A percentile compares a stretch with the other conserved stretches of the same genome.
Conservation (phyloP, 2,329 filamentous ascomycete genomes). For the Fusarium marasasianum region DNA sequence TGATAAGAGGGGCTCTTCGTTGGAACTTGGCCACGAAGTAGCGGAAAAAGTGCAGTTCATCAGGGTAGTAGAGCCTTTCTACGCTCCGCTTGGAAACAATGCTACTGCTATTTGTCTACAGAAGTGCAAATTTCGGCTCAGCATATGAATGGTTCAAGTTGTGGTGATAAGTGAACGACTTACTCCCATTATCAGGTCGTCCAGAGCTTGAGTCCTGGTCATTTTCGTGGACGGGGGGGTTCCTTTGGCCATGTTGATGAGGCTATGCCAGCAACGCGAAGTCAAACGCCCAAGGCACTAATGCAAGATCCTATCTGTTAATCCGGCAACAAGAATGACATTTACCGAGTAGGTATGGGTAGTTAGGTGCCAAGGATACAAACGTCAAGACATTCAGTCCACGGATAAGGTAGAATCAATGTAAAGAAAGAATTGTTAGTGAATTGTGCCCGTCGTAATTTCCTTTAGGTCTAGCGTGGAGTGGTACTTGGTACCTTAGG, state of each 20-base stretch:
- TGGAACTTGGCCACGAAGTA: slow-evolving; percentile 88
- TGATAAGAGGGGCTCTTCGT: slow-evolving; percentile 86
- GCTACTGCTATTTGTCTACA: slow-evolving; percentile 86
- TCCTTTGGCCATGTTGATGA: slow-evolving; percentile 27
- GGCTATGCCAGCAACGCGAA: neutral
- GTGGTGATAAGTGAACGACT: slow-evolving; percentile 40
- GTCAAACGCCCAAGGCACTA: too few relatives aligned
- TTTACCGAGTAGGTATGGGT: neutral
- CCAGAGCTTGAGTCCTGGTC: slow-evolving; percentile 47
- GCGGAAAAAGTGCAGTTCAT: slow-evolving; percentile 84
- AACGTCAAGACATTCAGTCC: neutral
- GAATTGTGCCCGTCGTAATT: slow-evolving; percentile 17
- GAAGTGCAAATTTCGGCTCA: neutral
- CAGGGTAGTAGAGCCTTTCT: slow-evolving; percentile 83
- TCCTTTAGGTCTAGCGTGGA: slow-evolving; percentile 18
- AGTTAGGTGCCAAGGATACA: neutral
- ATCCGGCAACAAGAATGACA: neutral
- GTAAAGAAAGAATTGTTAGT: slow-evolving; percentile 29
- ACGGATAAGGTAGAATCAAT: neutral
- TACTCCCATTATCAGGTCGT: slow-evolving; percentile 67
- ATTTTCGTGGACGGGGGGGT: slow-evolving; percentile 12
- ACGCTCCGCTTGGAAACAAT: slow-evolving; percentile 94
- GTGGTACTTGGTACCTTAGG: neutral
- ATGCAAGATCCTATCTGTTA: neutral
- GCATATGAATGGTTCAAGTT: neutral